phyloP scores from a whole-genome alignment of 768 basidiomycete genomes.

The Leccinum subtestaceum region DNA sequence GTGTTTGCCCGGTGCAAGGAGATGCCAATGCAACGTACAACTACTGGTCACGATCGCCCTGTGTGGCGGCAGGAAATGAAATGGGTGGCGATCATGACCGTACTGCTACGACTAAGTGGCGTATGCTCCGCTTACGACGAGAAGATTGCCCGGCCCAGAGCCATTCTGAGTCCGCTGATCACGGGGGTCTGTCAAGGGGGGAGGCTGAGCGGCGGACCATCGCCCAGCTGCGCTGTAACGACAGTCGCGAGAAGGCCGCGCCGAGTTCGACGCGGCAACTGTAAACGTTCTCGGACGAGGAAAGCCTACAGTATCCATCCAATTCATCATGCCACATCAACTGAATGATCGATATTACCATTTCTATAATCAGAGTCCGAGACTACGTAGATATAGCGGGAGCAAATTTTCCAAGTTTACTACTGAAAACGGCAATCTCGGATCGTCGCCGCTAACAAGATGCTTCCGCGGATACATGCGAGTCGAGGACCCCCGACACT shows the following conservation, averaged over 20 bases:
- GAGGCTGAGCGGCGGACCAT: slow-evolving; percentile 16
- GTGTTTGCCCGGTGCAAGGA: not conserved
- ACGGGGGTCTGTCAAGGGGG: slow-evolving; percentile 6
- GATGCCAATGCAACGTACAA: not conserved
- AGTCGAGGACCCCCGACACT: slow-evolving; percentile 23
- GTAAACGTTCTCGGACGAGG: not conserved
- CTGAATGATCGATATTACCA: not conserved
- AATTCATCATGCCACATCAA: not conserved
- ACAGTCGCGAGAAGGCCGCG: slow-evolving; percentile 13
- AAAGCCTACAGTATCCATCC: not conserved
- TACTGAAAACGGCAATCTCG: slow-evolving; percentile 29
- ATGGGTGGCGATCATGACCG: slow-evolving; percentile 22
- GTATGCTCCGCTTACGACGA: not conserved
- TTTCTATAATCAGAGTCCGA: slow-evolving; percentile 1
- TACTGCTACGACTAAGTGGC: not conserved
- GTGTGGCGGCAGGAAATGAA: slow-evolving; percentile 15
- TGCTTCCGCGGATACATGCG: slow-evolving; percentile 25
- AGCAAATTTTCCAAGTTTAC: slow-evolving; percentile 2
- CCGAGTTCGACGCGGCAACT: not conserved
- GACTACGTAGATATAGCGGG: slow-evolving; percentile 1
- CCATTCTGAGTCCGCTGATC: slow-evolving; percentile 15
- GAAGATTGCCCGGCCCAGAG: not conserved
- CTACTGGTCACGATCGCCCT: slow-evolving; percentile 6
- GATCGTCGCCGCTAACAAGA: slow-evolving; percentile 25
- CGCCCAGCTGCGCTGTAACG: slow-evolving; percentile 16